phyloP scores from a whole-genome alignment of 345 rosid genomes.

The Sisymbrium irio region DNA sequence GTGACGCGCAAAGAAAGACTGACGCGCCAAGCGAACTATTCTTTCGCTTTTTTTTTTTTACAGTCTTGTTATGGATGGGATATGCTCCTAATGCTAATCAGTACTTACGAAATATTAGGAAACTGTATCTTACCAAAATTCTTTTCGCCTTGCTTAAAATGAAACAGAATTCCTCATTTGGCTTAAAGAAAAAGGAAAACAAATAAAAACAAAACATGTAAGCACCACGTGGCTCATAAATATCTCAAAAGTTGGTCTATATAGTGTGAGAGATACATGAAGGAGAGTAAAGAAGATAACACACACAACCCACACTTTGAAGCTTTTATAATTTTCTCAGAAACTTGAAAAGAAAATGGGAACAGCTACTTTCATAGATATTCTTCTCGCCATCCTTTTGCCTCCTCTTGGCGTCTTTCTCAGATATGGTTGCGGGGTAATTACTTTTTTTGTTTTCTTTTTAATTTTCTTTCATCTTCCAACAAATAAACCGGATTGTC shows the following conservation, averaged over 20 bases:
- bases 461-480: background rate
- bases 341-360: slow-evolving; percentile 35
- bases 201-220: background rate
- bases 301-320: background rate
- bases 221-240: slow-evolving; percentile 30
- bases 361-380: slow-evolving; percentile 60
- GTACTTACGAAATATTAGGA: background rate
- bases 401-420: slow-evolving; percentile 95
- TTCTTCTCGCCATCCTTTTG: slow-evolving; percentile 71
- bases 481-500: background rate
- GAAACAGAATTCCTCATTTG: background rate
- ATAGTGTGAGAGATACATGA: slow-evolving; percentile 5
- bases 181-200: background rate
- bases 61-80: slow-evolving; percentile 6
- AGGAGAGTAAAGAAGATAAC: slow-evolving; percentile 1
- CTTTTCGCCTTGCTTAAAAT: background rate
- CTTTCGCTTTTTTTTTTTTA: background rate
- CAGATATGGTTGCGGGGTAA: slow-evolving; percentile 71
- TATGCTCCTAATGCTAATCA: background rate
- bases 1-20: slow-evolving; percentile 9
- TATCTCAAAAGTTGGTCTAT: slow-evolving; percentile 29
- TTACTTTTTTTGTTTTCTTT: background rate
- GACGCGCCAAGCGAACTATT: slow-evolving; percentile 2
- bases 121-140: background rate
- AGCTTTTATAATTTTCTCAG: background rate